Base-by-base conservation (phyloP, 257 asterid genomes). In the Petrea volubilis region DNA sequence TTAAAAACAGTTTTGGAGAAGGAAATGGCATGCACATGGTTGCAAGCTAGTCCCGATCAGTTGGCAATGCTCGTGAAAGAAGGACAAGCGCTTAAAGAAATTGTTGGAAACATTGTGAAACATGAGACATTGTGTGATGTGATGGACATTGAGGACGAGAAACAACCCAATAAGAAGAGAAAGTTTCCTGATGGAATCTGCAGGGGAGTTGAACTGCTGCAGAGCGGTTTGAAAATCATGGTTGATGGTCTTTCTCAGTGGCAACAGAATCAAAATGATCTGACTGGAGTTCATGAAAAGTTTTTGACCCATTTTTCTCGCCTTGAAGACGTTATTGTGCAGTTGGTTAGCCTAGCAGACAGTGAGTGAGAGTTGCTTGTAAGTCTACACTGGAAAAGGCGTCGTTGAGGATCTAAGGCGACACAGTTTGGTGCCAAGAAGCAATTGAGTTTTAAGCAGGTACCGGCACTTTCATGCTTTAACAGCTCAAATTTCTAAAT, bases 1-100 rank as follows among this genome's bases (percentile, higher is more conserved):
- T 66, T 95, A 80, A 95, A 81, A 80, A 84, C 78, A 18, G 93
- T 86, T 59, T 82, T 95, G 56, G 98, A 92, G 83, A 95, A 92
- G 88, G 97, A 95, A 74, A 71, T 72, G 68, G 81, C 91, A 13
- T 82, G 80, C 67, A 66, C 70, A 2, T 36, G 38, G 3, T 73
- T 73, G 12, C 81, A 79, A 67, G 79, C 81, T 60, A 72, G 68
- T 65, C 72, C 73, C 0, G 74, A 87, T 74, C 86, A 74, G 70
- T 46, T 85, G 8, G 71, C 44, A 2, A 62, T 80, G 90, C 82
- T 94, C 4, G 62, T 75, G 7, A 80, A 77, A 78, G 99, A 95
- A 44, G 96, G 96, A 29, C 67, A 25, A 63, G 70, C 66, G 56
- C 82, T 95, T 49, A 88, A 82, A 68, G 80, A 83, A 74, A 67